Conservation (phyloP, 1,284 basidiomycete species). For the Erythrobasidium hasegawianum region DNA sequence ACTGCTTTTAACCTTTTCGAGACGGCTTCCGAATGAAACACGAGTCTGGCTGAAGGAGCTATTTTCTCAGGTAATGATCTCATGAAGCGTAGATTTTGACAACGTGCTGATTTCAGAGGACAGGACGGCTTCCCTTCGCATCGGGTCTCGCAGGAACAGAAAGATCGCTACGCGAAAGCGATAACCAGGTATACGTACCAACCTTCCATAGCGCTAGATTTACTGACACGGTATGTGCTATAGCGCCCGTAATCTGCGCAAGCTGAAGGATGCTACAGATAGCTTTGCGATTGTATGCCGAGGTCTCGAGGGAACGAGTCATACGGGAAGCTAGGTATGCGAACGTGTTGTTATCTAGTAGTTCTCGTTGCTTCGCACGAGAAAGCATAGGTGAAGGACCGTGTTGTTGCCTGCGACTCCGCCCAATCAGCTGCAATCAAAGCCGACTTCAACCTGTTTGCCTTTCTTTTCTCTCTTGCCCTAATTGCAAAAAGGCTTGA, state of each 20-base stretch:
- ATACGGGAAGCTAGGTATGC: conserved; percentile 21
- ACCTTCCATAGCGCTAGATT: not conserved
- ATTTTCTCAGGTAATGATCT: conserved; percentile 28
- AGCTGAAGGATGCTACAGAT: conserved; percentile 39
- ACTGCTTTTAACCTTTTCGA: conserved; percentile 42
- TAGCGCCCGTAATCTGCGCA: conserved; percentile 40
- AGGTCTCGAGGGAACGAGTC: conserved; percentile 42
- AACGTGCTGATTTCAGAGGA: not conserved
- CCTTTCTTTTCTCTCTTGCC: not conserved
- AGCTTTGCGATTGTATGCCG: conserved; percentile 43
- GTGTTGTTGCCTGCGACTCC: no score
- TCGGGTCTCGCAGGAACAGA: conserved; percentile 35
- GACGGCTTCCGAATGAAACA: conserved; percentile 40
- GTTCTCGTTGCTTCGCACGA: no score
- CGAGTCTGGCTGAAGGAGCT: conserved; percentile 37
- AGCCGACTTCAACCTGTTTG: no score
- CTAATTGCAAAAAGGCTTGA: not conserved
- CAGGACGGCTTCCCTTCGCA: conserved; percentile 35
- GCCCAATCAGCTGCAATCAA: conserved; percentile 1
- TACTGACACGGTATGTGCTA: not conserved
- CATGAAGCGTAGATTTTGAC: not conserved
- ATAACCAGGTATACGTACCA: conserved; percentile 34
- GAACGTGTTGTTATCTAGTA: no score
- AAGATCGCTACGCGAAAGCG: conserved; percentile 38
- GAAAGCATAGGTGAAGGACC: no score